Base-by-base conservation (phyloP, 2,329 filamentous ascomycete genomes). In the Lachnellula occidentalis region DNA sequence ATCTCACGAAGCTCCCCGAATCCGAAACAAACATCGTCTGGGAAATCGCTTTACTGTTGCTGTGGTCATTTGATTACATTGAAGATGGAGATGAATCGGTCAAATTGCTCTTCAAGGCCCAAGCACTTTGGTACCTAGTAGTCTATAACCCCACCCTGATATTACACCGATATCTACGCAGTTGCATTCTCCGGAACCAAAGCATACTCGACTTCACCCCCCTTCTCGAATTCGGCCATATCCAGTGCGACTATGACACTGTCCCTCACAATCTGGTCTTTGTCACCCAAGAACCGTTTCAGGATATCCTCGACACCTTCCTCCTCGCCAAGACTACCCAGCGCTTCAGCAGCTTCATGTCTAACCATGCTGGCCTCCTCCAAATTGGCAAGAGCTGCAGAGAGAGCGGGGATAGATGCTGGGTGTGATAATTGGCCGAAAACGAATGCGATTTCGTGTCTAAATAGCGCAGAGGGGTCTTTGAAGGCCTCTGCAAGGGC, bases 381-480 rank as follows among this genome's bases (percentile, higher is more conserved):
- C 48, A 81, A 75, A 70, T 99, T 80, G 65, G 87, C 87, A 56
- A 99, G 77, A 1, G 88, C 85, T 50, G 82, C 83, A 15, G 87
- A 87, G 55, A 99, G 81, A 56, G 90, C 90, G 4, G 94, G 92
- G 62, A 99, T 96, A 1, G 91, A 96, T n/a, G 92, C 92, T 1
- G 94, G 94, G 69, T 99, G 94, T 53, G 88, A 91, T 50, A 99
- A 79, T 72, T 99, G 94, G 53, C 94, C 94, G 64, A 99, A 99
- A 14, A 99, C 94, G 70, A 99, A 99, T 14, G 94, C 94, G 61
- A 99, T 91, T 71, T 99, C 94, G 74, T 99, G 94, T 62, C 94
- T 86, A 80, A 99, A 97, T 7, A 99, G 83, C 5, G 92, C 92
- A 48, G 92, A 96, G 17, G 85, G 78, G 70, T 99, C 94, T 34